Conservation (phyloP, 495 filamentous ascomycete genomes). For the Lepraria neglecta region DNA sequence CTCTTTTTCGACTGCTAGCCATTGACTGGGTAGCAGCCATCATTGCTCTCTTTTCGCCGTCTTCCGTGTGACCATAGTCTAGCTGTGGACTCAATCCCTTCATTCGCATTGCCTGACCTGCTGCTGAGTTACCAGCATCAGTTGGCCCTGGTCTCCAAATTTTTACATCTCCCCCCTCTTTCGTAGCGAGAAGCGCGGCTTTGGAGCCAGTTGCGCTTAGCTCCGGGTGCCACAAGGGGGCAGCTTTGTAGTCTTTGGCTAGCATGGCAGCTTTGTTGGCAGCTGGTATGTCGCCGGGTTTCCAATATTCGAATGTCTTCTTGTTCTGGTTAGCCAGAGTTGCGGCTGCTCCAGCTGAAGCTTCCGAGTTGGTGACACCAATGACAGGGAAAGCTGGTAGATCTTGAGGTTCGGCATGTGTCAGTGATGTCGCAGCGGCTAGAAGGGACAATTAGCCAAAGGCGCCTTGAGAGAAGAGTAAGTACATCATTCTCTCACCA, state of each 20-base stretch:
- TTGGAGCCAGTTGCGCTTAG: conserved; percentile 58
- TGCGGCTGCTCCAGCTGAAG: conserved; percentile 68
- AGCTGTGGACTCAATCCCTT: conserved; percentile 37
- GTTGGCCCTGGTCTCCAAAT: conserved; percentile 44
- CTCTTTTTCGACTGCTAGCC: conserved; percentile 52
- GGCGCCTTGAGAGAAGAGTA: background rate
- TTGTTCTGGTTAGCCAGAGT: conserved; percentile 64
- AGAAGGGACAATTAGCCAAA: background rate
- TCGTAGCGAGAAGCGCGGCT: conserved; percentile 64
- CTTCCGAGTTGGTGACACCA: conserved; percentile 54
- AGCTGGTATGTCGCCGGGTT: conserved; percentile 51
- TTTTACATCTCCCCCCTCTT: conserved; percentile 50
- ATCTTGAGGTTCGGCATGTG: conserved; percentile 60
- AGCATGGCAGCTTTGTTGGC: conserved; percentile 62
- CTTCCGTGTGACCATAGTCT: conserved; percentile 40
- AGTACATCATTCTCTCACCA: conserved; percentile 33
- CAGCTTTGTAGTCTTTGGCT: conserved; percentile 60
- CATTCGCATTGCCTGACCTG: conserved; percentile 48
- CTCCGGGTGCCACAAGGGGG: conserved; percentile 48
- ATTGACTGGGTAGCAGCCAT: conserved; percentile 70
- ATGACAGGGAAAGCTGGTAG: conserved; percentile 60
- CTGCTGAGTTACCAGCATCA: conserved; percentile 52
- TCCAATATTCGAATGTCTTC: conserved; percentile 55
- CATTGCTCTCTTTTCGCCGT: conserved; percentile 55
- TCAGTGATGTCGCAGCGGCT: conserved; percentile 57